phyloP scores from a whole-genome alignment of 2,329 filamentous ascomycete genomes.

The Paracoccidioides lutzii region DNA sequence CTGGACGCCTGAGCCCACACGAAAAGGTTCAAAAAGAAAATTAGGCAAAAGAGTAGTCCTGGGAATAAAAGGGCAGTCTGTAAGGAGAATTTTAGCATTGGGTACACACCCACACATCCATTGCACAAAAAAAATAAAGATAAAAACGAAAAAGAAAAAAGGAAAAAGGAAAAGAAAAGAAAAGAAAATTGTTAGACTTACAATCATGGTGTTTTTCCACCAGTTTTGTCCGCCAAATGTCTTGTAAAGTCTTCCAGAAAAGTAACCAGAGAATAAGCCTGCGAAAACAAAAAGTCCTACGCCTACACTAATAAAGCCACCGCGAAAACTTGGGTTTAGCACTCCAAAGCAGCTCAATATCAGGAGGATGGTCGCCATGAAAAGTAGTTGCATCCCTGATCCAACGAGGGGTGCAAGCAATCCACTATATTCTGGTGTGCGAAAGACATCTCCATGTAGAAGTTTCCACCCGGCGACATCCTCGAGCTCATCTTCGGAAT shows the following conservation, averaged over 20 bases:
- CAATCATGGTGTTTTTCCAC: conserved; percentile 59
- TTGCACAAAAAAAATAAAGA: too few relatives aligned
- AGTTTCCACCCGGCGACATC: conserved; percentile 82
- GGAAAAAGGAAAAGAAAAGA: too few relatives aligned
- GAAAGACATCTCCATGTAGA: conserved; percentile 77
- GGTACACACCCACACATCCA: background rate
- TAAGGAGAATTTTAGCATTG: background rate
- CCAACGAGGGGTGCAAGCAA: conserved; percentile 70
- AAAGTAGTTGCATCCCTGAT: conserved; percentile 74
- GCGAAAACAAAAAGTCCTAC: conserved; percentile 73
- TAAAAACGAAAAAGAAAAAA: too few relatives aligned
- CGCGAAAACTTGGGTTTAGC: conserved; percentile 77
- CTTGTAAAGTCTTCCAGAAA: conserved; percentile 69
- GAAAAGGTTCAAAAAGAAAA: conserved; percentile 76
- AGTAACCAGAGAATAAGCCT: conserved; percentile 75
- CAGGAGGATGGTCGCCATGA: conserved; percentile 64
- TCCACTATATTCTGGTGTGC: conserved; percentile 55
- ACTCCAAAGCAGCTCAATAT: conserved; percentile 62
- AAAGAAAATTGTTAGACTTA: conserved; percentile 16
- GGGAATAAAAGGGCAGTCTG: conserved; percentile 65
- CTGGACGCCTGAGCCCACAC: conserved; percentile 84
- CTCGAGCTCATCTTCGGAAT: conserved; percentile 62
- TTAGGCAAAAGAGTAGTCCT: conserved; percentile 57
- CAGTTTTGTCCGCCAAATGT: conserved; percentile 67
- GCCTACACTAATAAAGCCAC: conserved; percentile 74